Conservation (phyloP, 768 basidiomycete genomes). For the Termitomyces sp. region DNA sequence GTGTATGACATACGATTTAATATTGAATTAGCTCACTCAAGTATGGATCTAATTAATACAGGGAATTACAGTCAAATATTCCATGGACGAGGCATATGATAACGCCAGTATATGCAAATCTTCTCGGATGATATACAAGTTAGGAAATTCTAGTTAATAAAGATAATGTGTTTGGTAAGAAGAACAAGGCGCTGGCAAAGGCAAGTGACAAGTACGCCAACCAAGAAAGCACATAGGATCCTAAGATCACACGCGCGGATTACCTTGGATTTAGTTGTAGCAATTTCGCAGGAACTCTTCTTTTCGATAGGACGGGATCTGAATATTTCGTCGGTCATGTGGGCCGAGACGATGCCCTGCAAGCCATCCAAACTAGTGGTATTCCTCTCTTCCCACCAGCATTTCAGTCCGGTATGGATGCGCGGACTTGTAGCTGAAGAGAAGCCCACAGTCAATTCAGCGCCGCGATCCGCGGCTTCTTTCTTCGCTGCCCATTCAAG, state of each 20-base stretch:
- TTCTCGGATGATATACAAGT: not conserved
- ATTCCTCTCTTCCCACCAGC: constrained; percentile 55
- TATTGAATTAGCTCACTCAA: not conserved
- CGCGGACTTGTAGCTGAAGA: constrained; percentile 15
- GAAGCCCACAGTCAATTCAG: constrained; percentile 16
- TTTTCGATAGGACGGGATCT: constrained; percentile 8
- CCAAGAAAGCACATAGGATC: constrained; percentile 11
- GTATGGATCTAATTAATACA: not conserved
- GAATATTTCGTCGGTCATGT: constrained; percentile 16
- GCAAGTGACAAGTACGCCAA: constrained; percentile 11
- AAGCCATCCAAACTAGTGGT: constrained; percentile 52
- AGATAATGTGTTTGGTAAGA: constrained; percentile 5
- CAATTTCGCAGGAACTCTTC: constrained; percentile 3
- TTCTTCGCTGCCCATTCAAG: constrained; percentile 42
- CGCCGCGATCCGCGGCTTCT: constrained; percentile 34
- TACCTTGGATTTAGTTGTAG: constrained; percentile 3
- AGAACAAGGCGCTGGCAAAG: constrained; percentile 8
- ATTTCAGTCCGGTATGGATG: constrained; percentile 38
- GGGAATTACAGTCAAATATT: not conserved
- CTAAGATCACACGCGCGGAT: constrained; percentile 6
- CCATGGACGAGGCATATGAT: not conserved
- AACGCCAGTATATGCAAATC: not conserved
- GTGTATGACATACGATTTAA: not conserved
- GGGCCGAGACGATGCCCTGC: constrained; percentile 35
- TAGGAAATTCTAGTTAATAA: constrained; percentile 1